Evolutionary conservation across 352 stramenopile genomes (phyloP), one percentile per base, ranked within the genome.

Genomic region (Phytophthora pseudosyringae): DNA sequence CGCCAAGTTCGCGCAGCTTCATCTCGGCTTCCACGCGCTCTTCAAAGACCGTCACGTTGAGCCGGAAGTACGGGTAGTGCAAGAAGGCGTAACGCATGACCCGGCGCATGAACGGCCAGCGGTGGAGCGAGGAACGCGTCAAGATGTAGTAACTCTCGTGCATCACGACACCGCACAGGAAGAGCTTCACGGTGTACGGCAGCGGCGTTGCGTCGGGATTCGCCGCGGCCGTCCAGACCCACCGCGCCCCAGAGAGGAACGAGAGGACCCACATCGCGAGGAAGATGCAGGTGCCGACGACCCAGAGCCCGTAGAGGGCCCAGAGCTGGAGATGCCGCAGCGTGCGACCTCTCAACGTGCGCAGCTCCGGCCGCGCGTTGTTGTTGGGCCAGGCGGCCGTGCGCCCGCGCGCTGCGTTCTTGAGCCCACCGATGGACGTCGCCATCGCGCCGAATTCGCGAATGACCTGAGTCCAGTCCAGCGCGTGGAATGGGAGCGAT

Each of bases 1-100:
- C 21, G 21, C 21, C 21, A 21, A 21, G 21, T 21, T 81, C 15
- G 57, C 78, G 21, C 29, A 58, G 15, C 0, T 60, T 58, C 18
- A 6, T 46, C 48, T 55, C 29, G 6, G 28, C 53, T 15, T 49
- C 33, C n/a, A 58, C 46, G 11, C 64, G 66, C 32, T 73, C 72
- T 59, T 85, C 76, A 39, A 85, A 82, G 31, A 85, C 67, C 16
- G 63, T 76, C 0, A 66, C 57, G 44, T 78, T 68, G 44, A 78
- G 63, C n/a, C 71, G 74, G 59, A 86, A 86, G 63, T 87, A 87
- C 43, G 63, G 75, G 48, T 74, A 79, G 73, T 80, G 49, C 39
- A 86, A 80, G 29, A 91, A 61, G 12, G 72, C 47, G 28, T 69
- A 69, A 47, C 86, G 76, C 16, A 82, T 70, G 3, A 61, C 21